Base-by-base conservation (phyloP, 371 early-diverging fungal genomes). In the Mucor mucedo region DNA sequence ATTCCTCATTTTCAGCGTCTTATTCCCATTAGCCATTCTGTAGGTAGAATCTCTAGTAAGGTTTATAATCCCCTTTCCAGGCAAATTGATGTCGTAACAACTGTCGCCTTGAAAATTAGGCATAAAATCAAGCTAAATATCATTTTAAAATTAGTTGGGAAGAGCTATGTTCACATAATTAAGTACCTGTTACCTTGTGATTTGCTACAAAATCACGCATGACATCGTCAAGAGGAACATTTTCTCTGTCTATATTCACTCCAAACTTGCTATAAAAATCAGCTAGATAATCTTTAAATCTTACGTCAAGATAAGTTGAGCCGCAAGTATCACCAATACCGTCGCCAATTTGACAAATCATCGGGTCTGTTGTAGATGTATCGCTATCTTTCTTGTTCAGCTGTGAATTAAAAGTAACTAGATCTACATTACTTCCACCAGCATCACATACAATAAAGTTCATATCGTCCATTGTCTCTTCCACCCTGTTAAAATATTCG, bases 401-500 rank as follows among this genome's bases (percentile, higher is more conserved):
- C n/a, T n/a, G n/a, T n/a, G n/a, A 44, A 13, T 5, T 13, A 21
- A 47, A 16, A 2, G 45, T 45, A 4, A 16, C 40, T 39, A n/a
- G 33, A 71, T 64, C 86, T 6, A 85, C 84, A 5, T 84, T 85
- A 52, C 86, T 83, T 60, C 86, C 86, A 54, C 86, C 86, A 41
- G 84, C 83, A 47, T 47, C 47, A 47, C 27, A 47, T 0, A 47
- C 79, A 76, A 84, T 80, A 65, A 85, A 85, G 16, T 63, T 72
- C 27, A 62, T 65, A 30, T 55, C 68, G n/a, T 64, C 62, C 14
- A 60, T 58, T 32, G n/a, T 5, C 0, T 45, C 30, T 0, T 16
- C 21, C 53, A 33, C 21, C 30, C 7, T 21, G 21, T 21, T 21
- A 21, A 45, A 4, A 10, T 6, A 30, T 2, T 33, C 10, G 30